Percentiles rank a stretch among this genome's conserved stretches.
Evolutionary conservation across 176 grass and related monocot species (phyloP).

Genomic region (Triticum monococcum): DNA sequence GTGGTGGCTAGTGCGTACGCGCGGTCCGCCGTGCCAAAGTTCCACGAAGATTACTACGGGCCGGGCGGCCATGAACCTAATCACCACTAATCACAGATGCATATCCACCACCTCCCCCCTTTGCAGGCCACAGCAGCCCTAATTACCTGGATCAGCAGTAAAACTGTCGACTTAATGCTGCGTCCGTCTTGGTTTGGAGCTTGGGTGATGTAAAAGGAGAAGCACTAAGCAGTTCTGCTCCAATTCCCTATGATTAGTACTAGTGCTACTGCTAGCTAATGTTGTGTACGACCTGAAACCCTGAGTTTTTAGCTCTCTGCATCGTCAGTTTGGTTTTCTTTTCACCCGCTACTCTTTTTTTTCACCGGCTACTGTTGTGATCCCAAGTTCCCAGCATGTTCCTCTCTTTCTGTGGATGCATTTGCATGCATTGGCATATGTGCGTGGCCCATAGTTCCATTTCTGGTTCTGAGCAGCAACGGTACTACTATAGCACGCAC

Average conservation of each 20-base stretch:
- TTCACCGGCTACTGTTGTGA: neutral
- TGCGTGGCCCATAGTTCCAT: conserved; percentile 20
- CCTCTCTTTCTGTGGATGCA: conserved; percentile 6
- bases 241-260: too few relatives aligned
- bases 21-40: conserved; percentile 23
- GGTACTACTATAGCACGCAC: neutral
- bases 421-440: neutral
- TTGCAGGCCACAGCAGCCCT: neutral
- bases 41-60: conserved; percentile 74
- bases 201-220: conserved; percentile 33
- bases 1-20: conserved; percentile 19
- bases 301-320: conserved; percentile 29
- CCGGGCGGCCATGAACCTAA: conserved; percentile 48
- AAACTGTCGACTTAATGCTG: too few relatives aligned
- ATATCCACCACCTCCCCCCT: neutral
- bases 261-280: neutral
- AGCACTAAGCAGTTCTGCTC: neutral
- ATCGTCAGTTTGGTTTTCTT: neutral
- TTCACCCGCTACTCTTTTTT: neutral
- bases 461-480: conserved; percentile 3
- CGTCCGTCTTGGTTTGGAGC: conserved; percentile 8
- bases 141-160: neutral
- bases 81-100: conserved; percentile 39
- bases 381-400: neutral
- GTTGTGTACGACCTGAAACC: neutral